Evolutionary conservation across 2,329 filamentous ascomycete species (phyloP).

Genomic region (Exserohilum turcica): DNA sequence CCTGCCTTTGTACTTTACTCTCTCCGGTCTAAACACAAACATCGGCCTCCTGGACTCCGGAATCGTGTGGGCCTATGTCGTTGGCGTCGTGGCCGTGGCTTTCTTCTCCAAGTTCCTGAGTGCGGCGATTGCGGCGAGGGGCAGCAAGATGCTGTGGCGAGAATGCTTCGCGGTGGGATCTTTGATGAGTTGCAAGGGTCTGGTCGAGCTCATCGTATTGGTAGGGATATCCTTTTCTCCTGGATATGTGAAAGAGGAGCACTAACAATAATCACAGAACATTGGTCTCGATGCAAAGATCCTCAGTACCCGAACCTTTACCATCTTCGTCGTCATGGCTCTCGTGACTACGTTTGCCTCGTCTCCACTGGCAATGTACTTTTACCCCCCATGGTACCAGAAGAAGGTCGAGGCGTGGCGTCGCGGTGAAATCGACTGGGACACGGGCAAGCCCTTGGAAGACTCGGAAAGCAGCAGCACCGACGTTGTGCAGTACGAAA

Average conservation of each 20-base stretch:
- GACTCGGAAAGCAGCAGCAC: conserved; percentile 45
- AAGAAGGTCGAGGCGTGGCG: conserved; percentile 76
- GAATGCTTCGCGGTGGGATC: conserved; percentile 87
- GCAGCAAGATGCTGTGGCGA: conserved; percentile 82
- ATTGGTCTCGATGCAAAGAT: conserved; percentile 85
- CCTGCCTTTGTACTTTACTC: conserved; percentile 88
- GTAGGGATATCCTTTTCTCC: conserved; percentile 55
- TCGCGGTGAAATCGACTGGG: conserved; percentile 90
- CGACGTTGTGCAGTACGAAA: conserved; percentile 54
- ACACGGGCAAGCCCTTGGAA: conserved; percentile 58
- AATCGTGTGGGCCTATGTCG: conserved; percentile 85
- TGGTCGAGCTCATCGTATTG: conserved; percentile 93
- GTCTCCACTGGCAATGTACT: conserved; percentile 71
- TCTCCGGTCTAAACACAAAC: conserved; percentile 88
- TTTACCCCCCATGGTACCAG: conserved; percentile 81
- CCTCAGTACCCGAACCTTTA: conserved; percentile 80
- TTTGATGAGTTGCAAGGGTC: conserved; percentile 94
- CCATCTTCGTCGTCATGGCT: conserved; percentile 94
- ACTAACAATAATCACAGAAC: conserved; percentile 56
- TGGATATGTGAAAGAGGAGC: background rate
- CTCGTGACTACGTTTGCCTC: conserved; percentile 83
- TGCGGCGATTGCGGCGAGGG: conserved; percentile 75
- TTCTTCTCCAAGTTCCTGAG: conserved; percentile 86
- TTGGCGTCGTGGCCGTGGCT: conserved; percentile 80
- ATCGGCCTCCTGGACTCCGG: conserved; percentile 81